Base-by-base conservation (phyloP, 1,139 yeast species). In the Blastobotrys raffinosifermentans region DNA sequence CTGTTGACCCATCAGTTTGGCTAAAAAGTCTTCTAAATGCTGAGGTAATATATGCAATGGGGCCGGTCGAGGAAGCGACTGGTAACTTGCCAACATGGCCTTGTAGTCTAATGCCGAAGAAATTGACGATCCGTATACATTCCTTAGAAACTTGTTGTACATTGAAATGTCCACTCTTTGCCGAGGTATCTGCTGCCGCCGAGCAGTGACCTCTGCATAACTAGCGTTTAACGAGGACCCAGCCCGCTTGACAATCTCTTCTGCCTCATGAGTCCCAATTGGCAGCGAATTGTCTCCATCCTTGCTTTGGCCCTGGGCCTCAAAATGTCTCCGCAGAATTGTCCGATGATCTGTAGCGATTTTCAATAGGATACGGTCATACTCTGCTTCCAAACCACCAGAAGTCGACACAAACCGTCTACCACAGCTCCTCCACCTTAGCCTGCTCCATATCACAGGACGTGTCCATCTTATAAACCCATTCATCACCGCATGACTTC, bases 11-110 rank as follows among this genome's bases (percentile, higher is more conserved):
- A 64, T 45, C 36, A 69, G 61, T 22, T 46, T 47, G 2, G 49
- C 40, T 16, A 73, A 41, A 23, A 73, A 58, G 7, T 57, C 59
- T 41, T 70, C 69, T 23, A 72, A 54, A 45, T 71, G 70, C 7
- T 51, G 45, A 3, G 64, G 58, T 3, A 52, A 42, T 33, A 70
- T 51, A 37, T 61, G 59, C 4, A 56, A 47, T 4, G 69, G 65
- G 14, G 47, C 39, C 8, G 50, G 50, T 29, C 39, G 35, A 1
- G 73, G 72, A 8, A 70, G 49, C 6, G 57, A 53, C 17, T 55
- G 44, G 46, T 67, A 72, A n/a, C 63, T 53, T 18, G 54, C 50
- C 43, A 47, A 67, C 6, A 70, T 49, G 20, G 45, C 40, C 15
- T 49, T 40, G 11, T 41, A 37, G 19, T 32, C 29, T 5, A 38